Evolutionary conservation across 2,329 filamentous ascomycete genomes (phyloP).

Genomic region (Arthrobotrys megalospora): DNA sequence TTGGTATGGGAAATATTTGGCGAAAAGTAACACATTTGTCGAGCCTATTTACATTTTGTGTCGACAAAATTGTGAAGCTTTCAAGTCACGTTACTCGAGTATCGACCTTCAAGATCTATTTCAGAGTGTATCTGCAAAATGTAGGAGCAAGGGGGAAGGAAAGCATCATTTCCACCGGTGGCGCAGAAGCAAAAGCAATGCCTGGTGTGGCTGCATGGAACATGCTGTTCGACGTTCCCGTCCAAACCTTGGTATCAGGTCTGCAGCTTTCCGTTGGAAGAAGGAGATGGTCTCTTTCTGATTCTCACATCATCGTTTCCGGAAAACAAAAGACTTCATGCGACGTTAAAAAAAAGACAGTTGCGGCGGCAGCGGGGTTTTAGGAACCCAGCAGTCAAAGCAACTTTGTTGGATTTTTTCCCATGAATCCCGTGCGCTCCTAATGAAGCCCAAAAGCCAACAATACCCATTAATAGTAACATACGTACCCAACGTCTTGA

Average conservation of each 20-base stretch:
- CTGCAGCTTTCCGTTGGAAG: slow-evolving; percentile 12
- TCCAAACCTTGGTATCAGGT: slow-evolving; percentile 31
- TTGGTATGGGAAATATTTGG: slow-evolving; percentile 30
- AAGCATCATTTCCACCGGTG: slow-evolving; percentile 46
- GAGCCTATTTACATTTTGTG: slow-evolving; percentile 5
- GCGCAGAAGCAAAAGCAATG: slow-evolving; percentile 28
- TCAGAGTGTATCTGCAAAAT: slow-evolving; percentile 31
- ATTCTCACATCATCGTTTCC: slow-evolving; percentile 28
- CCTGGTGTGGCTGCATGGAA: slow-evolving; percentile 4
- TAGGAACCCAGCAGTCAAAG: not conserved
- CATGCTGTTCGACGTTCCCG: slow-evolving; percentile 16
- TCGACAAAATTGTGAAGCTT: not conserved
- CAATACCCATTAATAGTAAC: slow-evolving; percentile 46
- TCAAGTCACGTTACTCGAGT: not conserved
- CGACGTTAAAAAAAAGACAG: not conserved
- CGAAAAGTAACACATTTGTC: slow-evolving; percentile 13
- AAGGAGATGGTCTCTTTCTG: slow-evolving; percentile 11
- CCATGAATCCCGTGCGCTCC: slow-evolving; percentile 11
- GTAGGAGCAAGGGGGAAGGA: slow-evolving; percentile 30
- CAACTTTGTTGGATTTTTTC: not conserved
- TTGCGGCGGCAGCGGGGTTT: not conserved
- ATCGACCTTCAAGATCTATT: not conserved
- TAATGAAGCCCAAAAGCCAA: slow-evolving; percentile 11
- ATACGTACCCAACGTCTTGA: slow-evolving; percentile 2
- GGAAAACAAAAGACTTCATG: slow-evolving; percentile 18